Evolutionary conservation across 495 filamentous ascomycete genomes (phyloP), one percentile per base, ranked within the genome.

Genomic region (Tuber brumale): DNA sequence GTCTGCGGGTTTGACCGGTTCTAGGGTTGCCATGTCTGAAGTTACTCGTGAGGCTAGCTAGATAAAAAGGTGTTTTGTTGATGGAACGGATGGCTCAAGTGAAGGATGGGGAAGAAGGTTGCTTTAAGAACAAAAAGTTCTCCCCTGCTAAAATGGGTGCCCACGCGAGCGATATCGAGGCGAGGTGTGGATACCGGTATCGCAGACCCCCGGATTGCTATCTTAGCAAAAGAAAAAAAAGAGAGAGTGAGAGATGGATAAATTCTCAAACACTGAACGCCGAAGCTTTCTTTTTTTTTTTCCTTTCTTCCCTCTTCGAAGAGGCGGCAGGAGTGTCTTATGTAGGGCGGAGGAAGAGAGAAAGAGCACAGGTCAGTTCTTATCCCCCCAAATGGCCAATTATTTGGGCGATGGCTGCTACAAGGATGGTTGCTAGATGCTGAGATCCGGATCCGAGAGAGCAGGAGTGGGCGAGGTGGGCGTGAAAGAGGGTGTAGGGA

Each of bases 21-120:
- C 73, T 42, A 76, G 78, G 21, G 73, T 73, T 48, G 78, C 48
- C 78, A 80, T 80, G 74, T 16, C 23, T 76, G 57, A 75, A 76
- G 46, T 66, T 66, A 66, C 31, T 66, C 16, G 57, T 66, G 57
- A 66, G 27, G 57, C 4, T 19, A 35, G 57, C 31, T 31, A 19
- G 57, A 35, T 35, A 66, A 35, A 51, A 66, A 66, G 31, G 14
- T 66, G 14, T 31, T 18, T 16, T 66, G 57, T 14, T 35, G 57
- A 66, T 35, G 57, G 57, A 66, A 35, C 16, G 57, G 27, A 66
- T 35, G 3, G 57, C 27, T 66, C 5, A 35, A 35, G 57, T 18
- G 57, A 19, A 27, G 27, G 57, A 66, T 35, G 12, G 57, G 57
- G 57, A 66, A 8, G 57, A 66, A 18, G 57, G 57, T 66, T 16